phyloP scores from a whole-genome alignment of 768 basidiomycete genomes.

The Suillus spraguei region DNA sequence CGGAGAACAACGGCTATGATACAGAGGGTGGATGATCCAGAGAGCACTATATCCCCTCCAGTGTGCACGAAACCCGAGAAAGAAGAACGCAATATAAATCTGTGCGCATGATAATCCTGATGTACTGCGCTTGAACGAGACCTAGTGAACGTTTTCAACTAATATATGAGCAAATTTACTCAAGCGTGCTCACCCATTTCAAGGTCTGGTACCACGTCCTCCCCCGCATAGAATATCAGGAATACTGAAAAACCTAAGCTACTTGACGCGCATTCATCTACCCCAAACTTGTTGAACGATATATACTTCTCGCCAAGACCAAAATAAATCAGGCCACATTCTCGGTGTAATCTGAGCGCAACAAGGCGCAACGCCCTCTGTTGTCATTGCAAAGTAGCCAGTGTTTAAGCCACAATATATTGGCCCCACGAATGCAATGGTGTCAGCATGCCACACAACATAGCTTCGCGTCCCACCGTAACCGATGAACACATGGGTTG shows the following conservation, averaged over 20 bases:
- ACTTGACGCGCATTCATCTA: conserved; percentile 23
- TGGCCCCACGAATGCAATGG: background rate
- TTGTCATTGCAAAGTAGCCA: conserved; percentile 2
- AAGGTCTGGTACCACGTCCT: conserved; percentile 42
- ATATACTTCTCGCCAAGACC: conserved; percentile 35
- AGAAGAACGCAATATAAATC: conserved; percentile 36
- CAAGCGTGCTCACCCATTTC: conserved; percentile 31
- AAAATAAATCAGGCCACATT: conserved; percentile 42
- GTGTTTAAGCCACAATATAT: conserved; percentile 8
- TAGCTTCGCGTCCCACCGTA: conserved; percentile 3
- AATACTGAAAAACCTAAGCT: background rate
- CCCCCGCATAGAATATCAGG: conserved; percentile 18
- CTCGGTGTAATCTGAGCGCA: conserved; percentile 1
- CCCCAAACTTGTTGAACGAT: conserved; percentile 44
- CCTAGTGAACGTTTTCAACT: background rate
- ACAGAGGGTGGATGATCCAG: background rate
- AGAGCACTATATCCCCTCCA: conserved; percentile 34
- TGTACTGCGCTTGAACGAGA: conserved; percentile 25
- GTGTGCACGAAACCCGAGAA: conserved; percentile 39
- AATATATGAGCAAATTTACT: background rate
- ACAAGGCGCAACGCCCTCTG: too few relatives aligned
- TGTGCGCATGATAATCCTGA: conserved; percentile 32
- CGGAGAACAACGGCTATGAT: conserved; percentile 15
- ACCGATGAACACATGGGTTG: conserved; percentile 11
- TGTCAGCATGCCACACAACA: background rate